These are phyloP conservation scores for Coniella vitis DNA, from an alignment of 2,329 filamentous ascomycete genomes.

Conservation along the genomic window DNA sequence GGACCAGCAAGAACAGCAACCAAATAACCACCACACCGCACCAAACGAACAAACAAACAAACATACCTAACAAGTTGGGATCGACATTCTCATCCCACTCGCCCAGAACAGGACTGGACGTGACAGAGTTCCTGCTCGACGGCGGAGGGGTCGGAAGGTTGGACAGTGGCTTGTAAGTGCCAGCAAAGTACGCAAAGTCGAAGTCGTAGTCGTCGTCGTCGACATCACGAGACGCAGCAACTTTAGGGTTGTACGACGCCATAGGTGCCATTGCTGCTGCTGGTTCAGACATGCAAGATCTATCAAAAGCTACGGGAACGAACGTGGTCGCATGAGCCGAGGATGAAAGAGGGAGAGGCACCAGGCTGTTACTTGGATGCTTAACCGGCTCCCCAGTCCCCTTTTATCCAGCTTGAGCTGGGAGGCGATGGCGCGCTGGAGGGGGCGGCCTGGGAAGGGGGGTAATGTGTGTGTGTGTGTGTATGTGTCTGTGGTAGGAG, in stretches of 20 bases:
- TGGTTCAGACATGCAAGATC: slow-evolving; percentile 4
- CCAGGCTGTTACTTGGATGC: background rate
- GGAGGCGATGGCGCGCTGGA: background rate
- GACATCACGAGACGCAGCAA: slow-evolving; percentile 12
- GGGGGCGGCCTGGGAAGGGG: too few species aligned
- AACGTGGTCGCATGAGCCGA: slow-evolving; percentile 8
- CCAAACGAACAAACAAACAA: background rate
- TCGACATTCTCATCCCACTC: slow-evolving; percentile 40
- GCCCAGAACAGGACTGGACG: slow-evolving; percentile 35
- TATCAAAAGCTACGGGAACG: slow-evolving; percentile 16
- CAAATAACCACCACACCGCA: background rate
- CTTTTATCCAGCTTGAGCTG: slow-evolving; percentile 9
- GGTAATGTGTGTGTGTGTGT: too few species aligned
- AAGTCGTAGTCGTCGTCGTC: slow-evolving; percentile 37
- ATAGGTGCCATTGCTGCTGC: slow-evolving; percentile 15
- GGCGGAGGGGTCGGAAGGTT: slow-evolving; percentile 61
- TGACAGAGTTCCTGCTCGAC: slow-evolving; percentile 40
- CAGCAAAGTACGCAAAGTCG: slow-evolving; percentile 47
- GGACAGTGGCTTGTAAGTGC: slow-evolving; percentile 59
- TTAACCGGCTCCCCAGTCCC: slow-evolving; percentile 6
- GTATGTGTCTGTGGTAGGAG: background rate
- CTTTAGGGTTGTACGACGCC: slow-evolving; percentile 12
- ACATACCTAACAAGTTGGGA: slow-evolving; percentile 34
- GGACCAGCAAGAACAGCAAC: too few species aligned
- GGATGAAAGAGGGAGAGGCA: background rate